These are phyloP conservation scores for Pseudonitzschia multiseries DNA, from an alignment of 108 stramenopile species.

Conservation along the genomic window DNA sequence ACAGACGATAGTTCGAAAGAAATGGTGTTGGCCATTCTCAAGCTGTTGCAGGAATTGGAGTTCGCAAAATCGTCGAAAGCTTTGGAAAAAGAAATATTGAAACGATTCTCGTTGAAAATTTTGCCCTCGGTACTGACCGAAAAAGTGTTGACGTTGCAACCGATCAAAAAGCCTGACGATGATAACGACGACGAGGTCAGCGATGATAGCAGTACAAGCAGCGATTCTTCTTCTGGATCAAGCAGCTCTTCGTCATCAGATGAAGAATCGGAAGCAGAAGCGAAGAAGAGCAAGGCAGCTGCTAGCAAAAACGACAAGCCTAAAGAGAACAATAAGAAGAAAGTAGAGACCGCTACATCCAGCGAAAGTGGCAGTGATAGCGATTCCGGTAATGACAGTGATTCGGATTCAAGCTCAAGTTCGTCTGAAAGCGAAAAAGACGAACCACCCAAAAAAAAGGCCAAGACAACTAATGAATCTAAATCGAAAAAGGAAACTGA, in stretches of 20 bases:
- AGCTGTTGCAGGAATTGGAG: conserved; percentile 21
- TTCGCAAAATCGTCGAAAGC: conserved; percentile 29
- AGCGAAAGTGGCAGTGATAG: conserved; percentile 24
- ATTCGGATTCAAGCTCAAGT: conserved; percentile 7
- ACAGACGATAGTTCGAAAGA: conserved; percentile 24
- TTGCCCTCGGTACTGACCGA: conserved; percentile 5
- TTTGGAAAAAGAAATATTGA: conserved; percentile 43
- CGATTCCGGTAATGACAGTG: conserved; percentile 18
- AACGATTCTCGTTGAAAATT: conserved; percentile 19
- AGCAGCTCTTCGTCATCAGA: not conserved
- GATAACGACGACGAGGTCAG: conserved; percentile 9
- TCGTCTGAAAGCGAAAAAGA: conserved; percentile 10
- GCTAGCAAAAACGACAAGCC: conserved; percentile 12
- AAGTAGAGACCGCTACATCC: not conserved
- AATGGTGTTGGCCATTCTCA: conserved; percentile 38
- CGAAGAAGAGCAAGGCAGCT: not conserved
- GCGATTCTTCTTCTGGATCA: conserved; percentile 12
- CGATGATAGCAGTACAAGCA: not conserved
- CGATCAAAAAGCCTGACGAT: not conserved
- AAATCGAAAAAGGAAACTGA: conserved; percentile 11
- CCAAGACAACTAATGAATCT: conserved; percentile 7
- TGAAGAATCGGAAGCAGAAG: conserved; percentile 4
- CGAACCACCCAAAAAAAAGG: conserved; percentile 29
- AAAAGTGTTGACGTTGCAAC: conserved; percentile 9
- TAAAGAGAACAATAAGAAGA: conserved; percentile 3